Evolutionary conservation across 2,329 filamentous ascomycete species (phyloP), one percentile per base, ranked within the genome.

Genomic region (Didymella exigua): DNA sequence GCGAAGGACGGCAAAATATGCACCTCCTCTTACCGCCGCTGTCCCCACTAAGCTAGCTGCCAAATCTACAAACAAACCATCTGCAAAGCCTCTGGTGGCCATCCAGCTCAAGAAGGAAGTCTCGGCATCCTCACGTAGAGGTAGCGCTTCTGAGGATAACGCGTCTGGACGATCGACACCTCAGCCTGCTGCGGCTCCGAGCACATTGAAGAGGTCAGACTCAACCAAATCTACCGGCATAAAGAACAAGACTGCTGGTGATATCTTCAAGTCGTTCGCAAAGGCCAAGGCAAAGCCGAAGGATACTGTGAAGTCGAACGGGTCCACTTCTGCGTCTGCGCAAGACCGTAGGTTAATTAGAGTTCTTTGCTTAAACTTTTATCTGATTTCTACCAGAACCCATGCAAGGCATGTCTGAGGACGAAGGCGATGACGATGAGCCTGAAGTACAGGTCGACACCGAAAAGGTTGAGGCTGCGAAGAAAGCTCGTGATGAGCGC

Each of bases 221-320:
- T 61, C 72, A 46, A 55, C 52, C 9, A 81, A 80, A 60, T 67
- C 78, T 2, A 70, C 75, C 5, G 61, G 82, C 2, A 91, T 90
- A 67, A 84, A 84, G 52, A 83, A 84, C 48, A 80, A 78, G 14
- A 84, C 87, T n/a, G 63, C 60, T 27, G 65, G 69, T 2, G 84
- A 84, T 55, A 85, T 96, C 23, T 91, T 95, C 81, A 87, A 88
- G 56, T 89, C 90, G 0, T 96, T 96, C 71, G 89, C 90, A 13
- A 90, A 89, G 66, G 73, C 81, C 2, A 87, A 86, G 64, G 79
- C 86, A 4, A 90, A 78, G 56, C 62, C 67, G 6, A 76, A 87
- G 65, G 67, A 66, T 18, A 59, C 64, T 62, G 61, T 81, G 76
- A 68, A 75, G 65, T 60, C 79, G 70, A 71, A 75, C 72, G 72